A percentile compares a stretch with the other conserved stretches of the same genome.
phyloP scores from a whole-genome alignment of 371 early-diverging fungal genomes.

The Lichtheimia ornata region DNA sequence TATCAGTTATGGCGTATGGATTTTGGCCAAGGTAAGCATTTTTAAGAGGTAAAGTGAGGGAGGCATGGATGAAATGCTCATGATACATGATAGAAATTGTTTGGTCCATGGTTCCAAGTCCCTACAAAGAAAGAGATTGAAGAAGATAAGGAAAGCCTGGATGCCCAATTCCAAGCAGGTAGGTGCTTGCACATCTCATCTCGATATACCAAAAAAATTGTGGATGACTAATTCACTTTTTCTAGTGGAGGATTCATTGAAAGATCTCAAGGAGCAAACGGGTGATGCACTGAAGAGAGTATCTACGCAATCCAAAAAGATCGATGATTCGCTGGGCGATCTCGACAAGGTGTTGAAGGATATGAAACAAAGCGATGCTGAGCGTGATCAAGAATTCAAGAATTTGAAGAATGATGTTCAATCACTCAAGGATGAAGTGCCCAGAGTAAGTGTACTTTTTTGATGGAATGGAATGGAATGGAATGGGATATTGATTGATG shows the following conservation, averaged over 20 bases:
- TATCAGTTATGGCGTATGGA: constrained; percentile 83
- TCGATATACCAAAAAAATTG: no score
- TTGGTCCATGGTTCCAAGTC: constrained; percentile 71
- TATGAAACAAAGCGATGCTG: constrained; percentile 70
- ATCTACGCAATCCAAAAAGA: constrained; percentile 71
- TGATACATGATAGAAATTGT: constrained; percentile 49
- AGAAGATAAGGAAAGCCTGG: constrained; percentile 74
- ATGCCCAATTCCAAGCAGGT: constrained; percentile 71
- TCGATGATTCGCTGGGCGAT: constrained; percentile 70
- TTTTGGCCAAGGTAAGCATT: constrained; percentile 70
- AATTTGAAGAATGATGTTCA: constrained; percentile 79
- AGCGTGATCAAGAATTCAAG: constrained; percentile 74
- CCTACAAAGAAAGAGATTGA: constrained; percentile 71
- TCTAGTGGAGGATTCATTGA: constrained; percentile 53
- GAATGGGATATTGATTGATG: no score
- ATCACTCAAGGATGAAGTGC: constrained; percentile 70
- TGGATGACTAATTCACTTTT: not conserved
- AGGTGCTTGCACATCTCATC: not conserved
- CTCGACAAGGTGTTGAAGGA: constrained; percentile 71
- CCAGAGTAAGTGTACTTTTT: constrained; percentile 54
- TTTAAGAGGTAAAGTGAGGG: not conserved
- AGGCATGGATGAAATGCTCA: not conserved
- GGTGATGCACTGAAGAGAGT: constrained; percentile 71
- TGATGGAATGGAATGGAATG: no score
- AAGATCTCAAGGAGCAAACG: constrained; percentile 64